A percentile compares a stretch with the other conserved stretches of the same genome.
phyloP scores from a whole-genome alignment of 2,329 filamentous ascomycete genomes.

The Aspergillus brasiliensis region DNA sequence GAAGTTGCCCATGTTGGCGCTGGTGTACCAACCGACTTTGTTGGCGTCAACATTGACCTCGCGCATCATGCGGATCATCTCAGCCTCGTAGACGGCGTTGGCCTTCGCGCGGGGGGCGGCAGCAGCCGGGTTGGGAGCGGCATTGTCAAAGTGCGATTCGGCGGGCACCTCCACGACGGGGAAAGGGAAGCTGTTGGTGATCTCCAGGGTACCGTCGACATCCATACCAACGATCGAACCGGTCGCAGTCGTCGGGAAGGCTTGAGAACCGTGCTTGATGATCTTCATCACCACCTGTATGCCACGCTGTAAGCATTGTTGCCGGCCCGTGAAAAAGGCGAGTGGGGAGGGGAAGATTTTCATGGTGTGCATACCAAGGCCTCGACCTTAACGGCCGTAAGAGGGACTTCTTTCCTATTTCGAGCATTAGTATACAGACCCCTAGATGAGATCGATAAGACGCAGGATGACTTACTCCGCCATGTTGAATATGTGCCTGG shows the following conservation, averaged over 20 bases:
- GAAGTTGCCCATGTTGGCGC: conserved; percentile 98
- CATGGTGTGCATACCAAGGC: conserved; percentile 69
- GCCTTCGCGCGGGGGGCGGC: conserved; percentile 90
- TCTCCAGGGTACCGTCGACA: conserved; percentile 73
- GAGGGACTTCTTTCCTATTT: conserved; percentile 66
- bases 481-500: conserved; percentile 32
- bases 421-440: conserved; percentile 21
- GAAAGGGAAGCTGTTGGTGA: conserved; percentile 96
- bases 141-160: conserved; percentile 70
- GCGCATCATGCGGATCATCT: conserved; percentile 95
- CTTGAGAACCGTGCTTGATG: conserved; percentile 87
- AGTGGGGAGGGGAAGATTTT: conserved; percentile 34
- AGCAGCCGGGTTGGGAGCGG: conserved; percentile 73
- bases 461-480: conserved; percentile 29
- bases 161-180: conserved; percentile 74
- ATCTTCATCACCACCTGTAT: conserved; percentile 92
- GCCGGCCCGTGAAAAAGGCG: conserved; percentile 16
- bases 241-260: conserved; percentile 85
- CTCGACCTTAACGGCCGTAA: conserved; percentile 90
- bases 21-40: conserved; percentile 98
- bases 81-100: conserved; percentile 83
- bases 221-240: conserved; percentile 95
- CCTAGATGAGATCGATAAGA: neutral
- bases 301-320: conserved; percentile 28
- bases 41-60: conserved; percentile 99